A percentile compares a stretch with the other conserved stretches of the same genome.
Conservation (phyloP, 306 rosid species). For the Acacia confusa region DNA sequence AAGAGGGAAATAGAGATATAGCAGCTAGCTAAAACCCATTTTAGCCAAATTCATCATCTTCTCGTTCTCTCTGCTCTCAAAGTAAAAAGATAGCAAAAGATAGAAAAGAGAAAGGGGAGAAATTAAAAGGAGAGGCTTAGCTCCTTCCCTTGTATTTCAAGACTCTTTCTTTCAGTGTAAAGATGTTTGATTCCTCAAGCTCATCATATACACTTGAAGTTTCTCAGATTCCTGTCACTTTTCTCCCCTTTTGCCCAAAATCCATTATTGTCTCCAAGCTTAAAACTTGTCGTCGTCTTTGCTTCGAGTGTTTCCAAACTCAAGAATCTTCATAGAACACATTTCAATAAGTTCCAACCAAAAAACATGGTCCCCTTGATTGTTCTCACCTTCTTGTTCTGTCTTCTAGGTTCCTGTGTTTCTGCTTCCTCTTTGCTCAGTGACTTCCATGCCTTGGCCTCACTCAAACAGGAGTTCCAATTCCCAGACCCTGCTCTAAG, state of each 20-base stretch:
- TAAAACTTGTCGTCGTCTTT: constrained; percentile 48
- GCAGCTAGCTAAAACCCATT: constrained; percentile 33
- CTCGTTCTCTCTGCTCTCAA: constrained; percentile 40
- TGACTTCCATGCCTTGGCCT: constrained; percentile 62
- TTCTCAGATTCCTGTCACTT: constrained; percentile 64
- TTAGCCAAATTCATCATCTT: constrained; percentile 52
- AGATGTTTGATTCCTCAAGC: constrained; percentile 78
- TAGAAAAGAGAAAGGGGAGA: constrained; percentile 31
- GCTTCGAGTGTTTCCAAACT: constrained; percentile 51
- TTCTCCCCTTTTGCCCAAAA: constrained; percentile 46
- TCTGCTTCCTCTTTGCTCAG: constrained; percentile 55
- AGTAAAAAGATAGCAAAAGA: constrained; percentile 47
- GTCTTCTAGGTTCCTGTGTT: constrained; percentile 50
- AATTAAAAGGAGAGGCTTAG: constrained; percentile 45
- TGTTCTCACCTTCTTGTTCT: constrained; percentile 55
- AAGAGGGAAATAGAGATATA: constrained; percentile 48
- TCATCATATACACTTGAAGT: constrained; percentile 52
- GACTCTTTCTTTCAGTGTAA: constrained; percentile 53
- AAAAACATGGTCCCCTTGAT: constrained; percentile 56
- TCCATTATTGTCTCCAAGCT: constrained; percentile 40
- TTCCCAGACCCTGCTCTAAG: constrained; percentile 54
- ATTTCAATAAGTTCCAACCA: constrained; percentile 19
- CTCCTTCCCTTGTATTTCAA: constrained; percentile 80
- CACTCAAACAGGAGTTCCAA: constrained; percentile 61
- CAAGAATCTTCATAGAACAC: constrained; percentile 47